Evolutionary conservation across 768 basidiomycete species (phyloP), one percentile per base, ranked within the genome.

Genomic region (Mycena vitilis): DNA sequence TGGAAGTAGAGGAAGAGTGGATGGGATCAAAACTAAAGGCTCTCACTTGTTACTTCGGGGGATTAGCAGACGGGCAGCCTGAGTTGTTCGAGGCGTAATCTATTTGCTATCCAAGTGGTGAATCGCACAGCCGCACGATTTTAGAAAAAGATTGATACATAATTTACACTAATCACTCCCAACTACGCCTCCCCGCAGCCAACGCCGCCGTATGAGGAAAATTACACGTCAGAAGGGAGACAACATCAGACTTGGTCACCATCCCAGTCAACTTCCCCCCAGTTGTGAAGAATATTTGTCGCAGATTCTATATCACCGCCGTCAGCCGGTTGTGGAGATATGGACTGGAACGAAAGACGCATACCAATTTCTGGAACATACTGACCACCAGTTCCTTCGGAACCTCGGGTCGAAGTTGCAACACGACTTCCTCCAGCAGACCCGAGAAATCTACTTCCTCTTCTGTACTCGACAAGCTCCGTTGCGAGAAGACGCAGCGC

Each of bases 1-100:
- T 97, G 12, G 97, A 98, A 78, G 86, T 98, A 9, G 96, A 99
- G 76, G 97, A 99, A 79, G 95, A 95, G 77, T 98, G 95, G 96
- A 97, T 95, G 91, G 92, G 95, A 3, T 84, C 84, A 12, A 97
- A 97, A 82, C 79, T 99, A 51, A 99, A 98, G 76, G 97, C 96
- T 0, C 79, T 99, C 60, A 98, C 95, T 1, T 96, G 94, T 77
- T 97, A 98, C 78, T 98, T 91, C 79, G 97, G 97, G 9, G 95
- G 95, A 15, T 80, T 98, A 49, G 92, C 81, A 11, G 77, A 78
- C 25, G 92, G 91, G 4, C 93, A 95, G 73, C 89, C 89, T 61
- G 76, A 86, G 47, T 72, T 90, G 68, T 94, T 89, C 70, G 64
- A 72, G 25, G 30, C 63, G 8, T 63, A 57, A n/a, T n/a, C n/a